A percentile compares a stretch with the other conserved stretches of the same genome.
These are phyloP conservation scores for Tilletia caries DNA, from an alignment of 1,284 basidiomycete genomes.

Conservation along the genomic window DNA sequence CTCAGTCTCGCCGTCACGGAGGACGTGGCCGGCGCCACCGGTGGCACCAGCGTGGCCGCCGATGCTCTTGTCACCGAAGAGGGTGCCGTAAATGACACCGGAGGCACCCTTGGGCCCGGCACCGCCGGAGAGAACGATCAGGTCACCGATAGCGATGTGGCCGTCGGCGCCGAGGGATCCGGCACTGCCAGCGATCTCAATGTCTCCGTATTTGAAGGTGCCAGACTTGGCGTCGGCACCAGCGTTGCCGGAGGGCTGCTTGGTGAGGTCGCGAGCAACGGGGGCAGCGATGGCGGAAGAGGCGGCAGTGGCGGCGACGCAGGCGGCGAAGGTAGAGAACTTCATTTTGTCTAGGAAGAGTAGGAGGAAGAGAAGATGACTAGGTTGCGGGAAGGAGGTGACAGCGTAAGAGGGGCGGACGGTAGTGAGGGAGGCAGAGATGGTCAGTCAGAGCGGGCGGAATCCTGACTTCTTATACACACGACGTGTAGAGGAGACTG, in stretches of 20 bases:
- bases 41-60: constrained; percentile 1
- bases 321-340: not conserved
- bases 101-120: constrained; percentile 10
- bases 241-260: constrained; percentile 7
- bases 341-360: constrained; percentile 1
- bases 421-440: no score
- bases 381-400: not conserved
- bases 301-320: not conserved
- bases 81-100: constrained; percentile 3
- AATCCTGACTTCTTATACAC: no score
- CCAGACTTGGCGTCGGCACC: not conserved
- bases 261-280: not conserved
- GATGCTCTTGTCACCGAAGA: constrained; percentile 8
- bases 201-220: not conserved
- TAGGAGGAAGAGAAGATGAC: not conserved
- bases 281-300: not conserved
- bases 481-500: no score
- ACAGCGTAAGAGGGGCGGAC: not conserved
- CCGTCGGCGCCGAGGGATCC: not conserved
- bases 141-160: constrained; percentile 2
- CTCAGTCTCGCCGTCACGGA: not conserved
- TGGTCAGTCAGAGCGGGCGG: no score
- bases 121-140: constrained; percentile 7
- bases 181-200: not conserved
- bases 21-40: not conserved